phyloP scores from a whole-genome alignment of 352 stramenopile species.

The Phytophthora tentaculata region DNA sequence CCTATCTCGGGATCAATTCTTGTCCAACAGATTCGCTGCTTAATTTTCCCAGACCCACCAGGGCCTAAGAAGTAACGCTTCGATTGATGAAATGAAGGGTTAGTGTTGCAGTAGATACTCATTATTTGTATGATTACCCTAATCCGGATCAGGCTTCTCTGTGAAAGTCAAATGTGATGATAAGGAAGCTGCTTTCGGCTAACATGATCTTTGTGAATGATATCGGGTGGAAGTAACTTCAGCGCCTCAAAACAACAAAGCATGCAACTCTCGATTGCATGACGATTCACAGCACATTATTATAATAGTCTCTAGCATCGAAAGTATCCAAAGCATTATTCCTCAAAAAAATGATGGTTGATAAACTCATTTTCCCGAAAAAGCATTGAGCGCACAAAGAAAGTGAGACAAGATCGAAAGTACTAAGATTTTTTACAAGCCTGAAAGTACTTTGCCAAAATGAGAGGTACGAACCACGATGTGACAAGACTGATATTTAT shows the following conservation, averaged over 20 bases:
- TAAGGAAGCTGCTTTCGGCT: neutral
- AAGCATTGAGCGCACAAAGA: too few relatives aligned
- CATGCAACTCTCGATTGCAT: neutral
- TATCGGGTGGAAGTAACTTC: neutral
- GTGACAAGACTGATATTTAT: neutral
- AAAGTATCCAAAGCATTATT: too few relatives aligned
- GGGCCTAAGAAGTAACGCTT: neutral
- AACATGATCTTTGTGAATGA: neutral
- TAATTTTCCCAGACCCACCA: too few relatives aligned
- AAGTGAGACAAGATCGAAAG: neutral
- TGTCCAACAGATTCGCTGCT: too few relatives aligned
- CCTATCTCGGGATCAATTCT: too few relatives aligned
- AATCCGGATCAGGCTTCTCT: neutral
- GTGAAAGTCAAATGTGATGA: neutral
- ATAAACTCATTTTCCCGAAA: too few relatives aligned
- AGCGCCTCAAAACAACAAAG: neutral
- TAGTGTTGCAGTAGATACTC: neutral
- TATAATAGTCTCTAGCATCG: too few relatives aligned
- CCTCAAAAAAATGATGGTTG: too few relatives aligned
- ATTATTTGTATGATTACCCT: neutral
- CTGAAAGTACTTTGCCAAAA: neutral
- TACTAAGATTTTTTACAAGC: neutral
- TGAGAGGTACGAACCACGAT: neutral
- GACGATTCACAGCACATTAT: neutral
- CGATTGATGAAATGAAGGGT: neutral